Evolutionary conservation across 148 eudicot genomes (phyloP), one percentile per base, ranked within the genome.

Genomic region (Heliamphora exappendiculata): DNA sequence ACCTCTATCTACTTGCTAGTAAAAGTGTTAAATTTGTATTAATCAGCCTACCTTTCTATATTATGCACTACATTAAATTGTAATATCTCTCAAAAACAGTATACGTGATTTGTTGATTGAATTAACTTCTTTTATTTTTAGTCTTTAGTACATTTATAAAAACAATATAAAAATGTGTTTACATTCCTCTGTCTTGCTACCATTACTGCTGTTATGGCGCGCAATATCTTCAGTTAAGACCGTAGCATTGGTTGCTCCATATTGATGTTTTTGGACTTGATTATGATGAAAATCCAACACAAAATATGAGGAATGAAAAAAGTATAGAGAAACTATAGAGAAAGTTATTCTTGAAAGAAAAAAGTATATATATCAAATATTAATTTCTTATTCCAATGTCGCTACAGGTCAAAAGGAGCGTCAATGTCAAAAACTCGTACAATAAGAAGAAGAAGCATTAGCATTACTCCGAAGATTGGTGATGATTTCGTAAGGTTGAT

Each of bases 401-500:
- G 11, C n/a, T 29, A 60, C 17, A 94, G 98, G 76, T 92, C 97
- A 39, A 90, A 79, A 75, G 98, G 98, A 67, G 89, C 89, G 33
- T 84, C 94, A 37, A 71, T 87, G 42, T 69, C 89, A 14, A 96
- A 87, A 60, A 79, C 84, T 62, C 92, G 97, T 69, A 87, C 91
- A 86, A 68, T 83, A 69, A 86, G 98, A 79, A 85, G 98, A 82
- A 85, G 94, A 80, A 90, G 98, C 80, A 89, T 94, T 70, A 92
- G 98, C 80, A 94, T 94, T 67, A 92, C 96, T 69, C 98, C 98
- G 8, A 95, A 94, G 81, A 92, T 94, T 81, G 97, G 98, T 72
- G 98, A 94, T 79, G 97, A 94, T 78, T 92, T 92, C 59, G 98
- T 89, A 72, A 94, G 98, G 98, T 94, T 82, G 79, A 65, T 81